These are phyloP conservation scores for Mortierella hygrophila DNA, from an alignment of 192 early-diverging fungal genomes.

Conservation along the genomic window DNA sequence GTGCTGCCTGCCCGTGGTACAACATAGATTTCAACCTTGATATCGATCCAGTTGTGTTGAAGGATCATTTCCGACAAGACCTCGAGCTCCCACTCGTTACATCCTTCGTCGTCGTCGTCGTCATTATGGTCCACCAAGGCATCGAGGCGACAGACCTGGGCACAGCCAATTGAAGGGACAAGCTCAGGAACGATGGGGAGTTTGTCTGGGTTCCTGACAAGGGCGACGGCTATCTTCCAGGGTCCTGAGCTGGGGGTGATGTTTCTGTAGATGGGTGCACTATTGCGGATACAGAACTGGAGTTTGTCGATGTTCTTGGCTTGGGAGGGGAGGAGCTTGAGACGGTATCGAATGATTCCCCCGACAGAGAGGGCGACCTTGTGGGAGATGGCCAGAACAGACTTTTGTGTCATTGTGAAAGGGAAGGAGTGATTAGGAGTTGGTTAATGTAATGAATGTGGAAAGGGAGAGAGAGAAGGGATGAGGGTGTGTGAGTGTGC, in stretches of 20 bases:
- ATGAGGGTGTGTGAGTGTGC: no score
- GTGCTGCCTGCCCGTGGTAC: constrained; percentile 3
- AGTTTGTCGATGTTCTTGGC: constrained; percentile 10
- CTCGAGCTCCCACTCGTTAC: constrained; percentile 51
- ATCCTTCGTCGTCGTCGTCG: neutral
- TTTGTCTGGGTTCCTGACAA: constrained; percentile 36
- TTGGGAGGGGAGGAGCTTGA: constrained; percentile 15
- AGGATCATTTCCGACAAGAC: constrained; percentile 50
- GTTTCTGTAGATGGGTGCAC: constrained; percentile 33
- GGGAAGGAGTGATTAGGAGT: no score
- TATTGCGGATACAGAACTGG: constrained; percentile 40
- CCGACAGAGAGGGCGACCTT: constrained; percentile 39
- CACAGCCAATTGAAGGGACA: constrained; percentile 44
- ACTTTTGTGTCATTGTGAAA: constrained; percentile 25
- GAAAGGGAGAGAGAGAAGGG: no score
- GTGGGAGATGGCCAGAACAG: constrained; percentile 31
- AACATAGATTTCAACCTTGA: constrained; percentile 38
- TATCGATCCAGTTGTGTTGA: constrained; percentile 42
- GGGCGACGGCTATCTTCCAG: constrained; percentile 42
- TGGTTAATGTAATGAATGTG: no score
- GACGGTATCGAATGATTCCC: constrained; percentile 47
- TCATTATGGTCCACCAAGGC: neutral
- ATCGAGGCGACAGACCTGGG: constrained; percentile 33
- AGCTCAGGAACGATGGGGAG: constrained; percentile 27
- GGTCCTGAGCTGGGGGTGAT: constrained; percentile 41